Evolutionary conservation across 1,139 yeast genomes (phyloP).

Genomic region (Kodamaea sp.): DNA sequence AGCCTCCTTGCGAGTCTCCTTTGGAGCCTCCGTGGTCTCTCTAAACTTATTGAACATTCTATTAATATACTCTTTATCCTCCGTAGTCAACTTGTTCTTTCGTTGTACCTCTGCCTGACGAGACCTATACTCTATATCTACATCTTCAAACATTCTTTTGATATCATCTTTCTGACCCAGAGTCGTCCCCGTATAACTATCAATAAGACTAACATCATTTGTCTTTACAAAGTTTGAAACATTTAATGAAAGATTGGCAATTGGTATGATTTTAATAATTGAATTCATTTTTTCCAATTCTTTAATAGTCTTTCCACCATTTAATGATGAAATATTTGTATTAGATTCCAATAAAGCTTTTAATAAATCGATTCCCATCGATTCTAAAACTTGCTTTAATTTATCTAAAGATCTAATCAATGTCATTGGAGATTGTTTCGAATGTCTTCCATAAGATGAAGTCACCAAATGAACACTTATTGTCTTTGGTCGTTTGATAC

Average conservation of each 20-base stretch:
- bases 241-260: constrained; percentile 47
- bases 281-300: constrained; percentile 28
- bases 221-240: constrained; percentile 52
- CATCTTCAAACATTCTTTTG: constrained; percentile 21
- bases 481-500: constrained; percentile 51
- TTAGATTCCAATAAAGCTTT: constrained; percentile 28
- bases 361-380: constrained; percentile 30
- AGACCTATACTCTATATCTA: constrained; percentile 7
- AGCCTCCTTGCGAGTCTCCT: not conserved
- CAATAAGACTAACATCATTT: constrained; percentile 42
- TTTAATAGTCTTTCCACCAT: constrained; percentile 34
- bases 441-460: constrained; percentile 24
- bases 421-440: constrained; percentile 47
- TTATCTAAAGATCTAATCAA: constrained; percentile 38
- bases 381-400: constrained; percentile 27
- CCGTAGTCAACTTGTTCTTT: constrained; percentile 3
- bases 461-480: constrained; percentile 36
- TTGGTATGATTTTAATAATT: constrained; percentile 40
- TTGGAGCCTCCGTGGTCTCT: constrained; percentile 1
- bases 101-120: constrained; percentile 2
- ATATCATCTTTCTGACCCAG: constrained; percentile 11
- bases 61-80: constrained; percentile 17
- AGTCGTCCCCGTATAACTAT: constrained; percentile 32
- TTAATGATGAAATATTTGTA: constrained; percentile 23
- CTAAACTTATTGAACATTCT: constrained; percentile 23